Percentiles rank a stretch among this genome's conserved stretches.
phyloP scores from a whole-genome alignment of 768 basidiomycete species.

The Termitomyces sp. region DNA sequence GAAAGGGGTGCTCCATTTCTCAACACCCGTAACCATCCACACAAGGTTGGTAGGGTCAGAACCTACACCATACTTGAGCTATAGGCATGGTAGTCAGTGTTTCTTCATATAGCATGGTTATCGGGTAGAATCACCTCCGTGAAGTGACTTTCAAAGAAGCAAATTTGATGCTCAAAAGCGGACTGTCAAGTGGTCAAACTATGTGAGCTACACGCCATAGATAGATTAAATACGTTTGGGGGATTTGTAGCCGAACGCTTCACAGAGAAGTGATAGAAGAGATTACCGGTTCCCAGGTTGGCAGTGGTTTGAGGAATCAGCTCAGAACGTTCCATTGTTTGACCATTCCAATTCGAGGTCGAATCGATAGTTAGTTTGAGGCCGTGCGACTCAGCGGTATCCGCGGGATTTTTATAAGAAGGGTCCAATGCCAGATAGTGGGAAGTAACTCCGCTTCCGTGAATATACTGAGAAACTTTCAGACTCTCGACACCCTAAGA shows the following conservation, averaged over 20 bases:
- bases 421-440: constrained; percentile 47
- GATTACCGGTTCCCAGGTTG: constrained; percentile 52
- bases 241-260: constrained; percentile 42
- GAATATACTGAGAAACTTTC: constrained; percentile 38
- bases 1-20: constrained; percentile 48
- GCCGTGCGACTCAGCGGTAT: constrained; percentile 43
- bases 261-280: constrained; percentile 62
- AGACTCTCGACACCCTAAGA: neutral
- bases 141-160: constrained; percentile 63
- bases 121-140: constrained; percentile 38
- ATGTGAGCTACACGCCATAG: neutral
- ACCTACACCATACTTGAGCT: constrained; percentile 55
- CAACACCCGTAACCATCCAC: constrained; percentile 43
- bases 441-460: constrained; percentile 47
- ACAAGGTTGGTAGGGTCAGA: constrained; percentile 44
- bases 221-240: constrained; percentile 34
- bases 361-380: constrained; percentile 50
- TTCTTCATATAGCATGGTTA: too few species aligned
- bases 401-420: constrained; percentile 55
- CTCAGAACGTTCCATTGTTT: constrained; percentile 39
- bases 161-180: constrained; percentile 53
- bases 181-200: constrained; percentile 25
- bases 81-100: neutral
- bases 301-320: constrained; percentile 40
- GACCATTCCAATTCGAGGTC: constrained; percentile 51